Percentiles rank a stretch among this genome's conserved stretches.
These are phyloP conservation scores for Ploettnerulaceae sp. DNA, from an alignment of 2,329 filamentous ascomycete species.

Conservation along the genomic window DNA sequence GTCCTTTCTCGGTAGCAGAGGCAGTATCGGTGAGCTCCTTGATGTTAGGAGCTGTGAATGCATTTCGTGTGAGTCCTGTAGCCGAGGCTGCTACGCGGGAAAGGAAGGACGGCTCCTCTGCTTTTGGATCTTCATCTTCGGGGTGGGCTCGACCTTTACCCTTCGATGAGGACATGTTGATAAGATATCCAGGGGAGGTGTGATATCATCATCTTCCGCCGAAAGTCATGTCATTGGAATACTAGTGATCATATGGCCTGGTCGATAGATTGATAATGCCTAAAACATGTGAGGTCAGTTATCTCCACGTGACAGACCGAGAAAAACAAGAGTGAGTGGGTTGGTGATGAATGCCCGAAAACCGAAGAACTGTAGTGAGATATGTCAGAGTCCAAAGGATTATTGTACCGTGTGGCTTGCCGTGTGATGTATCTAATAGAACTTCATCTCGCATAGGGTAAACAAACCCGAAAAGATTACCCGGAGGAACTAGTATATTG, in stretches of 20 bases:
- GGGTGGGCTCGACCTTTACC: constrained; percentile 24
- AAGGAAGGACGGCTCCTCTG: constrained; percentile 23
- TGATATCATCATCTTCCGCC: not conserved
- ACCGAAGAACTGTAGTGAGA: too few species aligned
- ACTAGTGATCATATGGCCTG: not conserved
- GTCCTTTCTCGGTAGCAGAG: constrained; percentile 27
- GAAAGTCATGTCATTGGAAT: not conserved
- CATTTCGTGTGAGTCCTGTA: constrained; percentile 33
- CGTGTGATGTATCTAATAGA: too few species aligned
- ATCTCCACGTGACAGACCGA: not conserved
- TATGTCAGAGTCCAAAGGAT: too few species aligned
- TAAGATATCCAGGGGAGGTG: not conserved
- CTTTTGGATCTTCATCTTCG: constrained; percentile 3
- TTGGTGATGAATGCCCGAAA: too few species aligned
- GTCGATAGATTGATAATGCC: too few species aligned
- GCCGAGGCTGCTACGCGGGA: constrained; percentile 34
- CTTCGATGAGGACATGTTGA: constrained; percentile 20
- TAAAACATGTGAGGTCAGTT: not conserved
- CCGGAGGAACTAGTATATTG: too few species aligned
- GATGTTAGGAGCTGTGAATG: constrained; percentile 27
- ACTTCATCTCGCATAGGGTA: too few species aligned
- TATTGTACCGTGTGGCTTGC: too few species aligned
- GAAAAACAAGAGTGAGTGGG: too few species aligned
- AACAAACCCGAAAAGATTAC: too few species aligned
- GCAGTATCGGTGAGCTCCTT: constrained; percentile 26